phyloP scores from a whole-genome alignment of 306 rosid genomes.

The Notholithocarpus densiflorus region DNA sequence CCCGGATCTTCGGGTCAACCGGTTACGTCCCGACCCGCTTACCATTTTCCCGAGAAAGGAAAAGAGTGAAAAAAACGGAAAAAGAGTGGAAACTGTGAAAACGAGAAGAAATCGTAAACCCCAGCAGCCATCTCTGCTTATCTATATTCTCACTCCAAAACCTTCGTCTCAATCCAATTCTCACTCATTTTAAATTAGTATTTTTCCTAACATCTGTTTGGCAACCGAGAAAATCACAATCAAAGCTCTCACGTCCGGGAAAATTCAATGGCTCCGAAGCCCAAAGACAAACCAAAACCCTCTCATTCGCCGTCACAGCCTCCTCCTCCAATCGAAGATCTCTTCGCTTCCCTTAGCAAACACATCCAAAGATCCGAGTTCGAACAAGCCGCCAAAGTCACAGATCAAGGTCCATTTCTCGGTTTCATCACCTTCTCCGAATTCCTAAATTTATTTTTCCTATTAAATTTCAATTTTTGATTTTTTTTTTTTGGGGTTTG shows the following conservation, averaged over 20 bases:
- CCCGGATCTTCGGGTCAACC: background rate
- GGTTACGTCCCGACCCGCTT: background rate
- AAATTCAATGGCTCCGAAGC: slow-evolving; percentile 77
- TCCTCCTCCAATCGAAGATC: slow-evolving; percentile 82
- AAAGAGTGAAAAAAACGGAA: background rate
- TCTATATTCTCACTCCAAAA: background rate
- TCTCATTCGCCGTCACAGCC: slow-evolving; percentile 47
- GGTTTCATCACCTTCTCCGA: background rate
- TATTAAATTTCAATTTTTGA: background rate
- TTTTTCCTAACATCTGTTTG: slow-evolving; percentile 12
- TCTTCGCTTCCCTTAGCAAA: slow-evolving; percentile 62
- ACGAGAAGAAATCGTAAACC: too few relatives aligned
- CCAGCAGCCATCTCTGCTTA: background rate
- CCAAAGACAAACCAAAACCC: slow-evolving; percentile 49
- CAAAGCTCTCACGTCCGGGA: background rate
- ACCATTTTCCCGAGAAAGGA: background rate
- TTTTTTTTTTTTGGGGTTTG: background rate
- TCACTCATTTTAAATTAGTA: background rate
- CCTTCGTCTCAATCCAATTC: background rate
- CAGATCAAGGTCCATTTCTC: slow-evolving; percentile 72
- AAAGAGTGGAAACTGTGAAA: background rate
- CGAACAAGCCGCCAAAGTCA: slow-evolving; percentile 67
- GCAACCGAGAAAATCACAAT: slow-evolving; percentile 24
- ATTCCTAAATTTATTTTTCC: background rate
- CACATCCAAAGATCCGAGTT: slow-evolving; percentile 63